A percentile compares a stretch with the other conserved stretches of the same genome.
phyloP scores from a whole-genome alignment of 768 basidiomycete genomes.

The Kwoniella newhampshirensis region DNA sequence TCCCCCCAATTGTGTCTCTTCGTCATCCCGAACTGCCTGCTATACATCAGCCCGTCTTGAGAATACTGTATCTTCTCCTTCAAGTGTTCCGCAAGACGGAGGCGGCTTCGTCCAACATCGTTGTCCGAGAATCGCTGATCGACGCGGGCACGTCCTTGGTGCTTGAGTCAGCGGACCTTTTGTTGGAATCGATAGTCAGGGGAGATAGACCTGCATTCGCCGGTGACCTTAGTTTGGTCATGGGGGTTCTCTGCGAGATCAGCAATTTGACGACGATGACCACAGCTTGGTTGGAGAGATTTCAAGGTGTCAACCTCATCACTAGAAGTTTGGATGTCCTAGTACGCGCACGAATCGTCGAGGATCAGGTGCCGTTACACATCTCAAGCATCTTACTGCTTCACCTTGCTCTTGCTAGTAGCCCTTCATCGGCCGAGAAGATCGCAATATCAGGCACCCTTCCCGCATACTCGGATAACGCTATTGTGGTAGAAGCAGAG shows the following conservation, averaged over 20 bases:
- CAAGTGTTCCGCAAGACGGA: slow-evolving; percentile 59
- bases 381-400: slow-evolving; percentile 76
- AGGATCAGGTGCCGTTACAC: slow-evolving; percentile 61
- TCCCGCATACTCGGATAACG: slow-evolving; percentile 77
- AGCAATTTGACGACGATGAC: slow-evolving; percentile 50
- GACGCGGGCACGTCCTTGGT: slow-evolving; percentile 60
- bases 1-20: slow-evolving; percentile 71
- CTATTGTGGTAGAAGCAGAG: slow-evolving; percentile 72
- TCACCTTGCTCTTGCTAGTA: slow-evolving; percentile 77
- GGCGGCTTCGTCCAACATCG: slow-evolving; percentile 23
- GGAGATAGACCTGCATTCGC: slow-evolving; percentile 11
- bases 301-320: slow-evolving; percentile 78
- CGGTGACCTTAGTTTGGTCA: slow-evolving; percentile 30
- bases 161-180: slow-evolving; percentile 55
- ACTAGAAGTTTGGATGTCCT: slow-evolving; percentile 72
- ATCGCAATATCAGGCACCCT: slow-evolving; percentile 80
- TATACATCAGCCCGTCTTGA: slow-evolving; percentile 77
- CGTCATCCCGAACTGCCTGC: slow-evolving; percentile 64
- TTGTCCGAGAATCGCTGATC: slow-evolving; percentile 65
- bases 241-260: slow-evolving; percentile 38
- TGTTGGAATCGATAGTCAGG: slow-evolving; percentile 29
- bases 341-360: slow-evolving; percentile 64
- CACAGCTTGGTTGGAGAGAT: slow-evolving; percentile 72
- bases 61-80: slow-evolving; percentile 74
- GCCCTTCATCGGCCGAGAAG: slow-evolving; percentile 75